These are phyloP conservation scores for Tetrahymena borealis DNA, from an alignment of 73 alveolate genomes.

Conservation along the genomic window DNA sequence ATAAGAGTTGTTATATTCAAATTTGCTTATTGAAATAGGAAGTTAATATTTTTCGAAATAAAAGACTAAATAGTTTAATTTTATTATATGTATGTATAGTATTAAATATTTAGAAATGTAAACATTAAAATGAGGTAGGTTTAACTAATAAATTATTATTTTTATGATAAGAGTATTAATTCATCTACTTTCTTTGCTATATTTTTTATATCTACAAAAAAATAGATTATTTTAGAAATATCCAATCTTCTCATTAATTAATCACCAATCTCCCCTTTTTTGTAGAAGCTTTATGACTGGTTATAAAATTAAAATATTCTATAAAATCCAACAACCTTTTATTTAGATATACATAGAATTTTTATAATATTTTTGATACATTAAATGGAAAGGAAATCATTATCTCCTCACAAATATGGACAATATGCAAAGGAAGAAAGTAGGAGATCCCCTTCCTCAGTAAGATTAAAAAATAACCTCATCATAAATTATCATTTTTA, in stretches of 20 bases:
- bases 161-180: too few species aligned
- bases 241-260: too few species aligned
- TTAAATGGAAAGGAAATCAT: background rate
- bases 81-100: background rate
- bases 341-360: background rate
- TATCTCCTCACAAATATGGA: background rate
- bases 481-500: background rate
- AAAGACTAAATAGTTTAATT: background rate
- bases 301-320: background rate
- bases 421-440: background rate
- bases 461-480: background rate
- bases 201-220: too few species aligned
- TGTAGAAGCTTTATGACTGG: too few species aligned
- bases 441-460: background rate
- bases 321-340: background rate
- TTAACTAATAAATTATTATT: too few species aligned
- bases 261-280: too few species aligned
- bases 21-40: background rate
- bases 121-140: too few species aligned
- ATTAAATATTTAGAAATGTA: too few species aligned
- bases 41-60: background rate
- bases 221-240: too few species aligned
- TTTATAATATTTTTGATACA: background rate
- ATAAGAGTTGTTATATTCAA: background rate
- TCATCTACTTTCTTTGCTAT: too few species aligned